Evolutionary conservation across 257 asterid species (phyloP), one percentile per base, ranked within the genome.

Genomic region (Ilex asprella): DNA sequence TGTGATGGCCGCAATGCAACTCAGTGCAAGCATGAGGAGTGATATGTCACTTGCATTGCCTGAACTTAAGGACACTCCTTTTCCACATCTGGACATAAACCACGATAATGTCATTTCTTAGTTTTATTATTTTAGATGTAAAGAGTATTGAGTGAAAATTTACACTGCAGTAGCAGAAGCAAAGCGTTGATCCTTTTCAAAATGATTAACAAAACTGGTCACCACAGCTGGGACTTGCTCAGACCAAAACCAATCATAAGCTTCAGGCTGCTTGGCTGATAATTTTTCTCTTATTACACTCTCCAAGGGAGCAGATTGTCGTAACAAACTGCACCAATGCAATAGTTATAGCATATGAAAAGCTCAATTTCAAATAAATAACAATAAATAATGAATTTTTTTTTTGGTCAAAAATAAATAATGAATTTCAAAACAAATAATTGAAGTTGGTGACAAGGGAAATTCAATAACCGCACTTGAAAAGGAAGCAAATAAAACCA

Each of bases 301-400:
- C 84, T 93, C 99, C 85, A 89, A 74, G 10, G 96, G 88, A 77
- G 95, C 85, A 71, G 88, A 81, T 71, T 75, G 97, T 68, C 94
- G 74, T 56, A 82, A 81, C 52, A 93, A 72, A 76, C 99, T 93
- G 62, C 79, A 63, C 53, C 31, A 75, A 70, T 8, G 67, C 64
- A 74, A 68, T 64, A 67, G 30, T 21, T 54, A 43, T 59, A 75
- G 69, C 55, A 66, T 65, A 60, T 69, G n/a, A 66, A 54, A 56
- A 55, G 51, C 49, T 39, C 41, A 35, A 7, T 35, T 5, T 35
- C 1, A 35, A 35, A 35, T 35, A 7, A 21, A 21, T 21, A 21
- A 21, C 27, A 21, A 21, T 21, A 21, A 21, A 21, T 21, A 21
- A 21, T 21, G 27, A 21, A 21, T 21, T 21, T 21, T n/a, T n/a